Conservation (phyloP, 495 filamentous ascomycete genomes). For the Hypoxylon fragiforme region DNA sequence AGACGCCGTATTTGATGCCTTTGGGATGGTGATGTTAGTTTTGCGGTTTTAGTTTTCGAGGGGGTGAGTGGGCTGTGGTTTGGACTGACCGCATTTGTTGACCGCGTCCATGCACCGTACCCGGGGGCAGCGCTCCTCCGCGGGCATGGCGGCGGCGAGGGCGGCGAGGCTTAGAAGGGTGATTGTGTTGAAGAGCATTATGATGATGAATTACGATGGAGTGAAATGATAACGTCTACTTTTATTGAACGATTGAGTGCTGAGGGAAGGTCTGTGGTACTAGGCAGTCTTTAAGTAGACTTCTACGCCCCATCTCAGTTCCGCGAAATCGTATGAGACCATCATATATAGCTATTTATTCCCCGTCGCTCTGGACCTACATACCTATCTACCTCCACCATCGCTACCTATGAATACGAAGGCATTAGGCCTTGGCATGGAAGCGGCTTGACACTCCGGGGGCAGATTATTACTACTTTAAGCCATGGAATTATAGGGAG, state of each 20-base stretch:
- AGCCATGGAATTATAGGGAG: slow-evolving; percentile 5
- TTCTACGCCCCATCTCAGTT: slow-evolving; percentile 5
- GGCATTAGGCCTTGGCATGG: slow-evolving; percentile 12
- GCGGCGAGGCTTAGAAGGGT: slow-evolving; percentile 14
- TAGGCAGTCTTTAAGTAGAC: slow-evolving; percentile 9
- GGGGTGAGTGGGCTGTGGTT: too few relatives aligned
- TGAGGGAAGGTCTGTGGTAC: too few relatives aligned
- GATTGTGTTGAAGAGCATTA: slow-evolving; percentile 22
- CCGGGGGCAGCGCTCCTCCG: slow-evolving; percentile 12
- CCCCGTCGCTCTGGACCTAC: slow-evolving; percentile 2
- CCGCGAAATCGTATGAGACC: slow-evolving; percentile 2
- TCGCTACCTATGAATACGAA: slow-evolving; percentile 17
- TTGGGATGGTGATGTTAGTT: slow-evolving; percentile 1
- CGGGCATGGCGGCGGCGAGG: slow-evolving; percentile 7
- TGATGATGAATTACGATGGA: not conserved
- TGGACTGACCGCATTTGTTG: slow-evolving; percentile 24
- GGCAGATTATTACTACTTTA: slow-evolving; percentile 18
- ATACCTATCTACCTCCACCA: not conserved
- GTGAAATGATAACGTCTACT: not conserved
- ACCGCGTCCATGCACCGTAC: slow-evolving; percentile 21
- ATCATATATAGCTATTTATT: not conserved
- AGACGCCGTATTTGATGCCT: slow-evolving; percentile 27
- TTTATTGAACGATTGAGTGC: not conserved
- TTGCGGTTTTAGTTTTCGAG: not conserved
- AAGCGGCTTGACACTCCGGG: slow-evolving; percentile 5